These are phyloP conservation scores for Hemileccinum impolitum DNA, from an alignment of 768 basidiomycete genomes.

Conservation along the genomic window DNA sequence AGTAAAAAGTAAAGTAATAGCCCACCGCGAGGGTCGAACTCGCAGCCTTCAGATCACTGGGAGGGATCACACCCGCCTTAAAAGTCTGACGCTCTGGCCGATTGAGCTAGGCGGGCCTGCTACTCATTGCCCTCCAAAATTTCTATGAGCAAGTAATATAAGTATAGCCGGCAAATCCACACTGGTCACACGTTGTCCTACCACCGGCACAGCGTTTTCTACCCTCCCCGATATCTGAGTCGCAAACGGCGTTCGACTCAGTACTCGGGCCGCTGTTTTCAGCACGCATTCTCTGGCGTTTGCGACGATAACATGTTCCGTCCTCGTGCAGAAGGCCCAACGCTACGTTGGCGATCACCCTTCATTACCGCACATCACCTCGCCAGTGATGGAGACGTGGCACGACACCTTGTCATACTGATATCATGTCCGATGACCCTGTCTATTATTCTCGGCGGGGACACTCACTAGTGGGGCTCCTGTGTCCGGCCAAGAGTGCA, in stretches of 20 bases:
- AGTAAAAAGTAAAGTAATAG: conserved; percentile 35
- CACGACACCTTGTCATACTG: conserved; percentile 2
- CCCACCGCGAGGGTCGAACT: conserved; percentile 85
- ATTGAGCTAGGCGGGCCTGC: conserved; percentile 57
- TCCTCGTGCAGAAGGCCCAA: background rate
- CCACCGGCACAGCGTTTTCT: no score
- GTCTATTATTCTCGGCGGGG: conserved; percentile 2
- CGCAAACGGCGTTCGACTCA: no score
- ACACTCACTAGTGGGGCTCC: conserved; percentile 1
- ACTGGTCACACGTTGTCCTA: no score
- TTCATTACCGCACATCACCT: conserved; percentile 23
- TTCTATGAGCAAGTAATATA: no score
- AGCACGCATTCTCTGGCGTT: no score
- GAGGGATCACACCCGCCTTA: conserved; percentile 28
- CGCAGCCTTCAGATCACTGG: conserved; percentile 71
- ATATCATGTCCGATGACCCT: conserved; percentile 2
- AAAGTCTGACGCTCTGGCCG: conserved; percentile 61
- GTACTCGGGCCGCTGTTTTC: no score
- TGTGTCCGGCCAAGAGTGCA: background rate
- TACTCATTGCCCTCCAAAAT: background rate
- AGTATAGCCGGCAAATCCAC: no score
- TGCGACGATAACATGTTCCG: conserved; percentile 7
- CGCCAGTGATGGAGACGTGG: conserved; percentile 5
- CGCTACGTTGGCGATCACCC: background rate
- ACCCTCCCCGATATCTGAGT: no score